A percentile compares a stretch with the other conserved stretches of the same genome.
These are phyloP conservation scores for Smallanthus sonchifolius DNA, from an alignment of 129 eudicot genomes.

Conservation along the genomic window DNA sequence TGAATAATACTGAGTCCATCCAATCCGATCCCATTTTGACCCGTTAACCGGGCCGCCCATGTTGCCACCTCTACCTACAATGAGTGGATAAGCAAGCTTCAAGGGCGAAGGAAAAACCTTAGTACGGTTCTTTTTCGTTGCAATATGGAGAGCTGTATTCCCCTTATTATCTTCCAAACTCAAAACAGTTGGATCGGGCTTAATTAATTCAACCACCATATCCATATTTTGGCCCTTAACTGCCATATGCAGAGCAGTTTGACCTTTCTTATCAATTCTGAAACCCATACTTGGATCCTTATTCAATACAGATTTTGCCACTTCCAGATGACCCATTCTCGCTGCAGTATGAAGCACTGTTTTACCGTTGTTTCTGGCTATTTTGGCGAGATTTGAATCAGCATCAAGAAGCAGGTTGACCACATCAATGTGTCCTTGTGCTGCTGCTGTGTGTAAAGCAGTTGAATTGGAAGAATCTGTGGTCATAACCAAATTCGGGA, in stretches of 20 bases:
- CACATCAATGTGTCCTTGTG: conserved; percentile 85
- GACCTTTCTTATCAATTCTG: conserved; percentile 85
- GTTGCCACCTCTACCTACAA: neutral
- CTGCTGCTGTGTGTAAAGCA: conserved; percentile 93
- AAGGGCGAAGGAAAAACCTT: conserved; percentile 46
- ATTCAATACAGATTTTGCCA: conserved; percentile 65
- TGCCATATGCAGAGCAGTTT: conserved; percentile 97
- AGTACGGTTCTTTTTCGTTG: conserved; percentile 71
- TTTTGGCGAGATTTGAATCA: conserved; percentile 90
- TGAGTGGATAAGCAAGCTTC: neutral
- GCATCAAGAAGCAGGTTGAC: conserved; percentile 83
- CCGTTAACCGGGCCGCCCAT: neutral
- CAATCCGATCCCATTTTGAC: neutral
- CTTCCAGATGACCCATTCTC: conserved; percentile 95
- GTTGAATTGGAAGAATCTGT: conserved; percentile 87
- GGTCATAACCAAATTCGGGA: conserved; percentile 91
- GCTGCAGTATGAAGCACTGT: conserved; percentile 95
- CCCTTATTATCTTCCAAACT: conserved; percentile 80
- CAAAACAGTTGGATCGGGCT: conserved; percentile 83
- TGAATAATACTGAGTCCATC: neutral
- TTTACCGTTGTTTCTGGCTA: conserved; percentile 87
- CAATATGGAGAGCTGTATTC: conserved; percentile 87
- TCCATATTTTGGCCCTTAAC: conserved; percentile 86
- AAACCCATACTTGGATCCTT: conserved; percentile 81
- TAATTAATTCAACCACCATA: conserved; percentile 71